Evolutionary conservation across 2,329 filamentous ascomycete species (phyloP), one percentile per base, ranked within the genome.

Genomic region (Dendrostoma leiphaemia): DNA sequence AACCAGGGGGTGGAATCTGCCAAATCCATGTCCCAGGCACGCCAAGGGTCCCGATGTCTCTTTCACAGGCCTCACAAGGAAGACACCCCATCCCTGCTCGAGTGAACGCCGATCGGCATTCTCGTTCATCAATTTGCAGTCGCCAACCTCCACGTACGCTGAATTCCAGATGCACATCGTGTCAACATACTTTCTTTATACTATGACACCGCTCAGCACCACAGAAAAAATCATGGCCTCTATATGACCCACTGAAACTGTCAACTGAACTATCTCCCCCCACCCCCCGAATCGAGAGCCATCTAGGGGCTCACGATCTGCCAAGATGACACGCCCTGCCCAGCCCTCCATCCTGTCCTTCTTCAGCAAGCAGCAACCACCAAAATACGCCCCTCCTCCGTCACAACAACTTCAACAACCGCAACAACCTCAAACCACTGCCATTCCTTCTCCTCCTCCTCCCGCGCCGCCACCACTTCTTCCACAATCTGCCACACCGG

Each of bases 341-440:
- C 69, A 73, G 64, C 69, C 77, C 35, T 85, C 83, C 43, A 86
- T 87, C 62, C 80, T 78, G 51, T 84, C 81, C 51, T 87, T 86
- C 71, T 86, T 87, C 67, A 74, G 76, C 28, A 56, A 59, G 41
- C 48, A 47, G 60, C 64, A 72, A 44, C 65, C 73, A 52, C 74
- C 76, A 40, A 70, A 72, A 53, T 78, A 79, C 60, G 65, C 74
- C 61, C 58, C 70, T 55, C 71, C 74, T 57, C 72, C 71, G 50
- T 62, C 67, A 47, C 59, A 50, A 53, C 59, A 51, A 61, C 58
- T 48, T 56, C 62, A 45, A 56, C 61, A 47, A 54, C 64, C 37
- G 51, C 62, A 38, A 45, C 54, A 41, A 28, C 50, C 34, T 57
- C 60, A 55, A 51, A 47, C 52, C 40, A 32, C 57, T 41, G 51